Base-by-base conservation (phyloP, 805 yeast genomes). In the Dipodascus geniculatus region DNA sequence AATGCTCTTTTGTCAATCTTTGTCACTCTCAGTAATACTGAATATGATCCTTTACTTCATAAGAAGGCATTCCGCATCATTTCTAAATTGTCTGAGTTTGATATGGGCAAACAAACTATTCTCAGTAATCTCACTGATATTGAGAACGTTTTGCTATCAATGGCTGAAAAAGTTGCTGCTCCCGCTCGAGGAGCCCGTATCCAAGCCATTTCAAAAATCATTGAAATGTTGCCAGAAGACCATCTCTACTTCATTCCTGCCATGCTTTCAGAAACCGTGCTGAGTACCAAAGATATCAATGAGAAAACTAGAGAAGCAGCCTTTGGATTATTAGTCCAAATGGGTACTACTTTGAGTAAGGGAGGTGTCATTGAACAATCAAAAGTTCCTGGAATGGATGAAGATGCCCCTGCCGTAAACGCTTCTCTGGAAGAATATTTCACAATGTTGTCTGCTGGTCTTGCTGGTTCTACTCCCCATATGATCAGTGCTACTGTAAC, bases 401-500 rank as follows among this genome's bases (percentile, higher is more conserved):
- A 55, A 8, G 76, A 72, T 3, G 77, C 81, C 24, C 84, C 85
- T n/a, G 78, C 78, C 56, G 72, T 82, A 8, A 73, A 74, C 51
- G 93, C 96, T 6, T 75, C 81, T 19, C 74, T 90, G 54, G 77
- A 82, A 49, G 96, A 90, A 69, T 90, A 76, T 65, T 87, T 91
- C 73, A 88, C 95, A 28, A 87, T 93, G 84, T 84, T 91, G 28
- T 80, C 91, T 68, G 99, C 97, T 24, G 99, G 99, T 72, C 74
- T 95, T 60, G 96, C 93, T 38, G 96, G 96, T 54, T 83, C 85
- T 59, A 79, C 93, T 28, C 91, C 95, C 35, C 96, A 91, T 71
- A 91, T 91, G 96, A 86, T 93, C 31, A 87, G 96, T 63, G 97
- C 98, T n/a, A 82, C 91, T 1, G 82, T 93, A 61, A 89, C 96